phyloP scores from a whole-genome alignment of 2,329 filamentous ascomycete genomes.

The Mollisia scopiformis region DNA sequence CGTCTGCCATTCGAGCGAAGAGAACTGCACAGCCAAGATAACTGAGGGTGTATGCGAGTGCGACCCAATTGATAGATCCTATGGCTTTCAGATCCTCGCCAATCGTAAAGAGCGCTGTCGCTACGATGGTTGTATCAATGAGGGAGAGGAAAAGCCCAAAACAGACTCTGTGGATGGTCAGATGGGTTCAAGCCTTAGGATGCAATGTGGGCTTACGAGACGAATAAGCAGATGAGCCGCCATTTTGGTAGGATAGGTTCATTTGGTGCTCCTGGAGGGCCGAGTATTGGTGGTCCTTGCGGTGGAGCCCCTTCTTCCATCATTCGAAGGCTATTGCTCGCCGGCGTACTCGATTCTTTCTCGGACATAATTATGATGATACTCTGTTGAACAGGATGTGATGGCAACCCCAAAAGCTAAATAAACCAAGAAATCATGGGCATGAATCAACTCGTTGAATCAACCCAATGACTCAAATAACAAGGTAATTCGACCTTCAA shows the following conservation, averaged over 20 bases:
- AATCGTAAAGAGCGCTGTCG: slow-evolving; percentile 60
- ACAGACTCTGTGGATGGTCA: slow-evolving; percentile 35
- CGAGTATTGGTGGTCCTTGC: not conserved
- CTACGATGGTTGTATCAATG: slow-evolving; percentile 62
- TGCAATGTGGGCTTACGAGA: not conserved
- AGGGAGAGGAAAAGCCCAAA: slow-evolving; percentile 60
- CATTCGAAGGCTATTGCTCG: not conserved
- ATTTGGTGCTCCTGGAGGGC: not conserved
- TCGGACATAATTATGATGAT: not conserved
- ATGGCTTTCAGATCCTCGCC: slow-evolving; percentile 52
- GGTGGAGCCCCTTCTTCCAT: not conserved
- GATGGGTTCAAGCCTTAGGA: not conserved
- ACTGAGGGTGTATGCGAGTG: slow-evolving; percentile 53
- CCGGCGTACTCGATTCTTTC: not conserved
- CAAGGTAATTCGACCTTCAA: not conserved
- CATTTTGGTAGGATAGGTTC: slow-evolving; percentile 5
- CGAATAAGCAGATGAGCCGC: not conserved
- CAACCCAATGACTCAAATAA: not conserved
- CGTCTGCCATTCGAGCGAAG: slow-evolving; percentile 56
- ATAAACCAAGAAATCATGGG: too few relatives aligned
- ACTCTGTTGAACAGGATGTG: not conserved
- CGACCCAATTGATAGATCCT: slow-evolving; percentile 54
- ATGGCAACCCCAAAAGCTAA: too few relatives aligned
- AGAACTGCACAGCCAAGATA: slow-evolving; percentile 60
- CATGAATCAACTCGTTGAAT: not conserved